Conservation (phyloP, 2,329 filamentous ascomycete species). For the Coleophoma cylindrospora region DNA sequence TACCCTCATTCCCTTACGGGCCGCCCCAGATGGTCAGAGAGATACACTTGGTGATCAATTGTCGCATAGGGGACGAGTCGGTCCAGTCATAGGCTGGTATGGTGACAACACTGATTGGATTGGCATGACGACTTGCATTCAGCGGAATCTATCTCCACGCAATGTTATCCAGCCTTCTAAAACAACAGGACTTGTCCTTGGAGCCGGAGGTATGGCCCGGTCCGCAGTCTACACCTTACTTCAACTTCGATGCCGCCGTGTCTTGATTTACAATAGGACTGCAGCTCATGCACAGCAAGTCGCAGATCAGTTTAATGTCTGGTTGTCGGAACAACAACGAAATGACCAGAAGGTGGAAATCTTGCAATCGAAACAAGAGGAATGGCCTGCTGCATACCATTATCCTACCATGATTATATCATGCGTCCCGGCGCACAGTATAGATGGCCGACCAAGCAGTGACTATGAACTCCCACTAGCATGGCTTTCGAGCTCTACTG, state of each 20-base stretch:
- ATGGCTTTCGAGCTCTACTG: slow-evolving; percentile 67
- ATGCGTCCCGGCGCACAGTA: slow-evolving; percentile 65
- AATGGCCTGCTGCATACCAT: slow-evolving; percentile 57
- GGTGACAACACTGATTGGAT: slow-evolving; percentile 80
- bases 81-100: slow-evolving; percentile 61
- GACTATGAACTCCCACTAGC: slow-evolving; percentile 61
- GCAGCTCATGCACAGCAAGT: slow-evolving; percentile 57
- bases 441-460: slow-evolving; percentile 57
- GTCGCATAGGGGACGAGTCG: slow-evolving; percentile 44
- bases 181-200: slow-evolving; percentile 53
- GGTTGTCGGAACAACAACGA: slow-evolving; percentile 33
- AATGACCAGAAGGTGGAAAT: slow-evolving; percentile 44
- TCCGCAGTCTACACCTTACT: slow-evolving; percentile 72
- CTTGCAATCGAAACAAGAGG: slow-evolving; percentile 49
- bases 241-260: slow-evolving; percentile 67
- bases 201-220: slow-evolving; percentile 68
- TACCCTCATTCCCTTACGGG: slow-evolving; percentile 66
- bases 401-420: slow-evolving; percentile 68
- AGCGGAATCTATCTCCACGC: slow-evolving; percentile 64
- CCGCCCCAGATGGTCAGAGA: slow-evolving; percentile 42
- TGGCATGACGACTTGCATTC: slow-evolving; percentile 66
- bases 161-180: slow-evolving; percentile 46
- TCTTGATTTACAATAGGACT: slow-evolving; percentile 69
- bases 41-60: slow-evolving; percentile 21
- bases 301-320: slow-evolving; percentile 56